Conservation (phyloP, 2,329 filamentous ascomycete species). For the Periglandula ipomoeae region DNA sequence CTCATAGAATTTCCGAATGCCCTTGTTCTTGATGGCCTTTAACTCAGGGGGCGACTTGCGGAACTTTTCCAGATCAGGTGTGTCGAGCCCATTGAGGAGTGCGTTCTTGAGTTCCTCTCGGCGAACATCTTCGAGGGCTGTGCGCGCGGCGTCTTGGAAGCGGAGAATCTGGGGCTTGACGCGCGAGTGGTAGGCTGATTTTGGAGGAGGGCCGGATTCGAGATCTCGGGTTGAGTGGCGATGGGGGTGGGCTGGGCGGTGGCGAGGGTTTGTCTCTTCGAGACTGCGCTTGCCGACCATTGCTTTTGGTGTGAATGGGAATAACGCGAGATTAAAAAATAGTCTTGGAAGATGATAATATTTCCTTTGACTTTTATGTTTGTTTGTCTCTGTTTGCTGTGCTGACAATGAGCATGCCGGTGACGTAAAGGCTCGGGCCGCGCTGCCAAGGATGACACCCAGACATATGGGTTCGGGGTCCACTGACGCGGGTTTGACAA, state of each 20-base stretch:
- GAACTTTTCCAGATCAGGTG: constrained; percentile 18
- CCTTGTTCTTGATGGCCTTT: constrained; percentile 19
- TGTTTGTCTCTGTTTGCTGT: too few species aligned
- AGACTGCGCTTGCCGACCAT: constrained; percentile 2
- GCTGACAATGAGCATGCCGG: too few species aligned
- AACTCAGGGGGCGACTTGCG: constrained; percentile 21
- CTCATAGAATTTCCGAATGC: constrained; percentile 20
- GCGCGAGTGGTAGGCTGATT: background rate
- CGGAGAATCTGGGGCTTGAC: background rate
- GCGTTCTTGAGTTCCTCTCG: constrained; percentile 21
- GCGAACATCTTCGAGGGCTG: constrained; percentile 21
- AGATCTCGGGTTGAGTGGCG: background rate
- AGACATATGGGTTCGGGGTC: too few species aligned
- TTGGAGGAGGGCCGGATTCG: background rate
- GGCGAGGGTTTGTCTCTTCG: background rate
- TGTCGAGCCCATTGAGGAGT: constrained; percentile 21
- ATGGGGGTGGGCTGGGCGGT: background rate
- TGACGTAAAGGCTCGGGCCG: too few species aligned
- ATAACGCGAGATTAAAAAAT: too few species aligned
- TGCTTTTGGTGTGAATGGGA: background rate
- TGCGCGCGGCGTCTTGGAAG: constrained; percentile 21
- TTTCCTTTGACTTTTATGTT: too few species aligned
- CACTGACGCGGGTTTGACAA: too few species aligned
- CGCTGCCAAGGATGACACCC: too few species aligned
- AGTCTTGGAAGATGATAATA: too few species aligned